Percentiles rank a stretch among this genome's conserved stretches.
phyloP scores from a whole-genome alignment of 345 rosid species.

The Kandelia obovata region DNA sequence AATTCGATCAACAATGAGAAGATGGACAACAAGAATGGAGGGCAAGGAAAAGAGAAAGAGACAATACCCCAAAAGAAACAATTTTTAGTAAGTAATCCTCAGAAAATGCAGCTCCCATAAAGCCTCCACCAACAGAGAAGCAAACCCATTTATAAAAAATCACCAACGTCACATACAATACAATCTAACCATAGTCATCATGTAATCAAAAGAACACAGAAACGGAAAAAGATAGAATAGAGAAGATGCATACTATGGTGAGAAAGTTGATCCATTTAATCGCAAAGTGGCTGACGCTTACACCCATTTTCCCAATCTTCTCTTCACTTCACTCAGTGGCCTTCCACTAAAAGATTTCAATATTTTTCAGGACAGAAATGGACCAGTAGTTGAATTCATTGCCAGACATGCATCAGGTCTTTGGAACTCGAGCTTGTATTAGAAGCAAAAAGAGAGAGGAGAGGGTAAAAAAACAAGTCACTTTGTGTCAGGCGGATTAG shows the following conservation, averaged over 20 bases:
- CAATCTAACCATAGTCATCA: not conserved
- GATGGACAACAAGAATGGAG: not conserved
- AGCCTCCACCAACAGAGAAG: slow-evolving; percentile 7
- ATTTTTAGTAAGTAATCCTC: not conserved
- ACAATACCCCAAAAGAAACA: not conserved
- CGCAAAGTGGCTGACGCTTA: slow-evolving; percentile 77
- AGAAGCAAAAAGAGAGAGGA: slow-evolving; percentile 18
- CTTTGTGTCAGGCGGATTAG: not conserved
- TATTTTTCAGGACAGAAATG: not conserved
- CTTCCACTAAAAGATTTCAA: slow-evolving; percentile 7
- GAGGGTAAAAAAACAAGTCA: not conserved
- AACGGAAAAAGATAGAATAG: not conserved
- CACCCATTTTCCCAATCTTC: slow-evolving; percentile 45
- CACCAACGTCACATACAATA: too few relatives aligned
- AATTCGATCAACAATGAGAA: not conserved
- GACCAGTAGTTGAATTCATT: not conserved
- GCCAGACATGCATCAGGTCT: not conserved
- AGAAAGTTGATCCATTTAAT: slow-evolving; percentile 93
- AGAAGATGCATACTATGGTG: slow-evolving; percentile 58
- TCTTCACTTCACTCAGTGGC: slow-evolving; percentile 1
- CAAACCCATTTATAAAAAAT: slow-evolving; percentile 11
- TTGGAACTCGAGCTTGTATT: slow-evolving; percentile 26
- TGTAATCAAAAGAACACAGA: not conserved
- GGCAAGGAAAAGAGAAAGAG: not conserved
- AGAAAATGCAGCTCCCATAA: slow-evolving; percentile 1